phyloP scores from a whole-genome alignment of 495 filamentous ascomycete species.

The Aspergillus incahuasiensis region DNA sequence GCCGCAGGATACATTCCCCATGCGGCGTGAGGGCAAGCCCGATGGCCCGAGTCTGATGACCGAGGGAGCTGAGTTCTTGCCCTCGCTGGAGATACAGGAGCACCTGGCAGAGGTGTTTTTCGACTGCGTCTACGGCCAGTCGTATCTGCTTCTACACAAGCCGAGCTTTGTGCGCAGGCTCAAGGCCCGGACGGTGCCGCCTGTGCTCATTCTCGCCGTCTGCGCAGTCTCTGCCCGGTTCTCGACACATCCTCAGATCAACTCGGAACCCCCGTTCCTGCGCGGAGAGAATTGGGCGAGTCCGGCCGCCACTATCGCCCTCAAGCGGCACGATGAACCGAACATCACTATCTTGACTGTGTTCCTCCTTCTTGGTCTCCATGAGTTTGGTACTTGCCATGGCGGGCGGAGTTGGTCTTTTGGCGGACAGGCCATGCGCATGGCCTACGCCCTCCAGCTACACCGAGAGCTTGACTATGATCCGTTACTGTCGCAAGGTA shows the following conservation, averaged over 20 bases:
- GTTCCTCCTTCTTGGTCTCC: constrained; percentile 79
- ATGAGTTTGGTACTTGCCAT: constrained; percentile 96
- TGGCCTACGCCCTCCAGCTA: constrained; percentile 93
- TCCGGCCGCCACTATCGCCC: constrained; percentile 75
- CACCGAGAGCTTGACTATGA: constrained; percentile 92
- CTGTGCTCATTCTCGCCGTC: constrained; percentile 83
- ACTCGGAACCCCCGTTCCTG: constrained; percentile 77
- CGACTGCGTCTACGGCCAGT: constrained; percentile 92
- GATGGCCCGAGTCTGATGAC: constrained; percentile 69
- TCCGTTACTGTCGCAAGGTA: constrained; percentile 54
- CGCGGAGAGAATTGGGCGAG: constrained; percentile 88
- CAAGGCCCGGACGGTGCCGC: constrained; percentile 64
- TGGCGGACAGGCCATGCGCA: constrained; percentile 88
- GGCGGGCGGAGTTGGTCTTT: constrained; percentile 94
- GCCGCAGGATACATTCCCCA: constrained; percentile 49
- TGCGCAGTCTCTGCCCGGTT: constrained; percentile 92
- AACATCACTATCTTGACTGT: constrained; percentile 94
- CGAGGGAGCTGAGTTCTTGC: constrained; percentile 80
- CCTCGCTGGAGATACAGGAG: constrained; percentile 85
- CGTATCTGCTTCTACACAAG: constrained; percentile 93
- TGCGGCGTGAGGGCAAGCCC: constrained; percentile 54
- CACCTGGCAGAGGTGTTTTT: constrained; percentile 95
- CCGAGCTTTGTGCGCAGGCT: constrained; percentile 91
- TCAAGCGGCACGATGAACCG: constrained; percentile 84
- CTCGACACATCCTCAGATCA: constrained; percentile 87